Conservation (phyloP, 2,329 filamentous ascomycete species). For the Aspergillus unguis region DNA sequence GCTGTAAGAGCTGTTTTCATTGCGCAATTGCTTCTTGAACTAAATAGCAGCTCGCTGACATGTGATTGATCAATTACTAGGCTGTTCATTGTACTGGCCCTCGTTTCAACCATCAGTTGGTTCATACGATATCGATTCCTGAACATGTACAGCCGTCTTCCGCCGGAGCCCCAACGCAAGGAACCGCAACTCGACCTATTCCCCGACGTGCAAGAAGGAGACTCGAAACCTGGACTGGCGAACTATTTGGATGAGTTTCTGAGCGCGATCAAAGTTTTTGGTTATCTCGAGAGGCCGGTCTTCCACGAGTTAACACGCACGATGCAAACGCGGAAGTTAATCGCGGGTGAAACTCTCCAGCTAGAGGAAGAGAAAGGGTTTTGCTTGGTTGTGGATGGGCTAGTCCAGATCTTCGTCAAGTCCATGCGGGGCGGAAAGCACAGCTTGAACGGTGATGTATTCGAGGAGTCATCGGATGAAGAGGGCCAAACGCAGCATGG, state of each 20-base stretch:
- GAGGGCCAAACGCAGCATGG: conserved; percentile 61
- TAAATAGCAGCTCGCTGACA: conserved; percentile 4
- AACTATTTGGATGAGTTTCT: conserved; percentile 98
- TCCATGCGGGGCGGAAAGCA: conserved; percentile 57
- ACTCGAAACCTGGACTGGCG: conserved; percentile 84
- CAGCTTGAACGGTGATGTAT: conserved; percentile 41
- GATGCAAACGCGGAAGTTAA: conserved; percentile 96
- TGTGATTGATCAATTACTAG: conserved; percentile 39
- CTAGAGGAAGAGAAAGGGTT: conserved; percentile 98
- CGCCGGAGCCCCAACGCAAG: conserved; percentile 91
- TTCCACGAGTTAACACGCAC: conserved; percentile 96
- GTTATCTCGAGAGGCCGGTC: conserved; percentile 90
- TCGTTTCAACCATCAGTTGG: conserved; percentile 87
- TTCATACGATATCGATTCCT: conserved; percentile 92
- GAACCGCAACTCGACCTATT: conserved; percentile 95
- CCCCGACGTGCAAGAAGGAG: conserved; percentile 85
- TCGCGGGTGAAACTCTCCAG: conserved; percentile 91
- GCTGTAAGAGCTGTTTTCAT: conserved; percentile 55
- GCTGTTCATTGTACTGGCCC: conserved; percentile 70
- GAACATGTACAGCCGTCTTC: conserved; percentile 93
- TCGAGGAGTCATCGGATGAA: conserved; percentile 59
- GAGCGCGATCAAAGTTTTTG: conserved; percentile 98
- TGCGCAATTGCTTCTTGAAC: not conserved
- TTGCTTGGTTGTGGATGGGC: conserved; percentile 91
- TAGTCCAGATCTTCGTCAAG: conserved; percentile 98